Evolutionary conservation across 2,329 filamentous ascomycete species (phyloP).

Genomic region (Colletotrichum falcatum): DNA sequence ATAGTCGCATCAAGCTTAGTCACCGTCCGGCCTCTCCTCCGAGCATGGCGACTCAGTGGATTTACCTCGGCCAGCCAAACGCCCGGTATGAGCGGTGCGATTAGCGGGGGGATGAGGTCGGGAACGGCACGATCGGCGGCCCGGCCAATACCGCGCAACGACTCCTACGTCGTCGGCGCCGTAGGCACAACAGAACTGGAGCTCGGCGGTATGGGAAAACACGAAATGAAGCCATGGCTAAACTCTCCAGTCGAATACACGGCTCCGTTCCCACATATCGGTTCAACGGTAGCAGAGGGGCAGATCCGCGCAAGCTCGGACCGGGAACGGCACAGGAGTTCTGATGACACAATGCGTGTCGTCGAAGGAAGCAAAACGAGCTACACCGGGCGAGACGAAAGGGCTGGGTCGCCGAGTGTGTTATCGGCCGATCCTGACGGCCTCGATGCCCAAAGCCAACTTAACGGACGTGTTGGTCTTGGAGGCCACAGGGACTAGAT

Average conservation of each 20-base stretch:
- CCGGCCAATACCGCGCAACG: slow-evolving; percentile 46
- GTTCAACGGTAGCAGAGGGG: neutral
- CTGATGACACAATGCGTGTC: slow-evolving; percentile 52
- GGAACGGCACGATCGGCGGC: slow-evolving; percentile 46
- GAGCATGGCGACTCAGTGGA: slow-evolving; percentile 59
- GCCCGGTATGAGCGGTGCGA: slow-evolving; percentile 44
- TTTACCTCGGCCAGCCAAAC: slow-evolving; percentile 58
- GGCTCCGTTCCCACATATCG: neutral
- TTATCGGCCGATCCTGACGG: slow-evolving; percentile 44
- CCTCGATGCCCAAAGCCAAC: slow-evolving; percentile 43
- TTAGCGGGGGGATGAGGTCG: slow-evolving; percentile 46
- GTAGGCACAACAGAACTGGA: slow-evolving; percentile 52
- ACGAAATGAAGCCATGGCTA: slow-evolving; percentile 14
- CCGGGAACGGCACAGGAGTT: slow-evolving; percentile 18
- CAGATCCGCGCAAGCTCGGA: slow-evolving; percentile 14
- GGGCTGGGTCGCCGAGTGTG: slow-evolving; percentile 45
- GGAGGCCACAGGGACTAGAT: slow-evolving; percentile 18
- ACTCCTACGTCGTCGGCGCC: slow-evolving; percentile 50
- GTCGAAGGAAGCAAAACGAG: slow-evolving; percentile 49
- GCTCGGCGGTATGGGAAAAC: slow-evolving; percentile 19
- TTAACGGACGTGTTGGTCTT: slow-evolving; percentile 42
- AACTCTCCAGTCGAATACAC: neutral
- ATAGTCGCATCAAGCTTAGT: slow-evolving; percentile 66
- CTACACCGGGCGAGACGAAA: slow-evolving; percentile 36
- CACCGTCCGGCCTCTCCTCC: slow-evolving; percentile 66